Percentiles rank a stretch among this genome's conserved stretches.
These are phyloP conservation scores for Suillus cothurnatus DNA, from an alignment of 768 basidiomycete species.

Conservation along the genomic window DNA sequence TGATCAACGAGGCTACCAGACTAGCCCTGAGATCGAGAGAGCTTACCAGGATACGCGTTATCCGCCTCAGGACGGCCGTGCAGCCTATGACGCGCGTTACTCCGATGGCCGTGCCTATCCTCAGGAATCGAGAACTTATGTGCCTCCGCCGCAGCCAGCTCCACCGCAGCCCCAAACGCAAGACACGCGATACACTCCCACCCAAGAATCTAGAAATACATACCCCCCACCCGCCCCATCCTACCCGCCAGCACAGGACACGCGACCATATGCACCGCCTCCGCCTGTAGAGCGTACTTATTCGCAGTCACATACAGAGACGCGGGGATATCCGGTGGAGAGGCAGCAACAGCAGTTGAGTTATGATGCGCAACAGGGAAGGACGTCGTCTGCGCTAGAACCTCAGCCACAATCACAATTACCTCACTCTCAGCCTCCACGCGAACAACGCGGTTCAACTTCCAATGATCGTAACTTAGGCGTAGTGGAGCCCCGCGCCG, in stretches of 20 bases:
- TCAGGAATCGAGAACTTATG: neutral
- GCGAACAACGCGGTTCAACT: constrained; percentile 21
- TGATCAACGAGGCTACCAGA: neutral
- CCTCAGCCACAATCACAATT: constrained; percentile 16
- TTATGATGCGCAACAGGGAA: constrained; percentile 23
- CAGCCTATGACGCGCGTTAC: neutral
- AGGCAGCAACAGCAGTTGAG: constrained; percentile 10
- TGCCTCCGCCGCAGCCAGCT: constrained; percentile 12
- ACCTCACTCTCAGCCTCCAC: constrained; percentile 12
- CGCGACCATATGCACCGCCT: neutral
- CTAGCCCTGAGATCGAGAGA: neutral
- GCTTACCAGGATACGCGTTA: neutral
- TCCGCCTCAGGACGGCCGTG: neutral
- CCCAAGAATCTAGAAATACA: neutral
- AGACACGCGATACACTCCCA: neutral
- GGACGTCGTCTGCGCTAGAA: constrained; percentile 12
- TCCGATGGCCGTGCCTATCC: neutral
- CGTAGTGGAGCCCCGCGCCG: constrained; percentile 7
- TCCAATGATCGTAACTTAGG: constrained; percentile 25
- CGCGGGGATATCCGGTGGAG: neutral
- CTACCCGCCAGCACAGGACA: constrained; percentile 7
- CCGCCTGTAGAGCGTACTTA: neutral
- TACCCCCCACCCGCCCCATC: neutral
- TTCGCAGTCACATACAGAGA: neutral
- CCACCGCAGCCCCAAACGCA: constrained; percentile 30